Conservation (phyloP, 345 rosid species). For the Aurinia saxatilis region DNA sequence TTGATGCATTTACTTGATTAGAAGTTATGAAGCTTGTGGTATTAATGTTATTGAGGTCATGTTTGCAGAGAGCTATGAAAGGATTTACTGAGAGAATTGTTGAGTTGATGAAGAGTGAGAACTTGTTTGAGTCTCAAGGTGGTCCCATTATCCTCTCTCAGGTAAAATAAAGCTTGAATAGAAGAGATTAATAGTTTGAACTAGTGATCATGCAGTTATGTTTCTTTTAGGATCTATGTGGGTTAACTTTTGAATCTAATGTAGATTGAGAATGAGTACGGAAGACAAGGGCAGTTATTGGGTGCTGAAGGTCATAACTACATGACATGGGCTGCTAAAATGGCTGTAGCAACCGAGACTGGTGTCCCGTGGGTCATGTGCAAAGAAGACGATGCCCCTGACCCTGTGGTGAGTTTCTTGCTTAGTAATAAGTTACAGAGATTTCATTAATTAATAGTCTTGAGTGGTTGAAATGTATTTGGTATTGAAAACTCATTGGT, state of each 20-base stretch:
- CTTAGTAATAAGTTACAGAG: background rate
- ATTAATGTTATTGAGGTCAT: slow-evolving; percentile 11
- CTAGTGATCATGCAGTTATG: slow-evolving; percentile 2
- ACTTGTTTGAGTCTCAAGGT: slow-evolving; percentile 91
- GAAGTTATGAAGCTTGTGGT: background rate
- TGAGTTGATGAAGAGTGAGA: slow-evolving; percentile 86
- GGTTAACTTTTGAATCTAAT: slow-evolving; percentile 6
- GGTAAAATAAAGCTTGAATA: slow-evolving; percentile 32
- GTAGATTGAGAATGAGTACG: slow-evolving; percentile 99
- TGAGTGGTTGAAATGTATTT: background rate
- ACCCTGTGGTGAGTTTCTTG: slow-evolving; percentile 70
- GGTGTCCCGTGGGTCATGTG: slow-evolving; percentile 99
- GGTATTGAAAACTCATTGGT: slow-evolving; percentile 1
- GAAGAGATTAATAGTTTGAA: too few relatives aligned
- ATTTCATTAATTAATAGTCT: background rate
- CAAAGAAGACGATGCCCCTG: slow-evolving; percentile 98
- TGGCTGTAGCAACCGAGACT: slow-evolving; percentile 80
- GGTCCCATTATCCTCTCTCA: slow-evolving; percentile 98
- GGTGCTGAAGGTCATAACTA: slow-evolving; percentile 80
- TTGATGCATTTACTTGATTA: background rate
- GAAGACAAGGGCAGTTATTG: slow-evolving; percentile 66
- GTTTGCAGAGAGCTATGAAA: slow-evolving; percentile 87
- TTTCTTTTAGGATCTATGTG: background rate
- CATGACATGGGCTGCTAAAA: slow-evolving; percentile 93
- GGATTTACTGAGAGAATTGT: slow-evolving; percentile 94